phyloP scores from a whole-genome alignment of 2,329 filamentous ascomycete genomes.

The Emergomyces pasteurianus region DNA sequence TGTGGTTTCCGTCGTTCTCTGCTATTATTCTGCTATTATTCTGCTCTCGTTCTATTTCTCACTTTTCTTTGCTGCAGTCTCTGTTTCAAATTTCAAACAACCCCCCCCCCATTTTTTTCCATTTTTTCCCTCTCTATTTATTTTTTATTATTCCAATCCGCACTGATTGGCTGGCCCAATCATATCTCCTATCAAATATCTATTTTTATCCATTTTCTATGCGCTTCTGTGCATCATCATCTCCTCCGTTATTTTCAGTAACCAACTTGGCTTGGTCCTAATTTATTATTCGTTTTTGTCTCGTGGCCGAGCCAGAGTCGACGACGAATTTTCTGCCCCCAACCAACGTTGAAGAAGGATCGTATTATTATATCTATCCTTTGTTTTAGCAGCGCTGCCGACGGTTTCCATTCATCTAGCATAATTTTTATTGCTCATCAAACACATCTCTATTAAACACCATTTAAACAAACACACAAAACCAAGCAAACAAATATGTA shows the following conservation, averaged over 20 bases:
- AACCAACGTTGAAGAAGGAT: neutral
- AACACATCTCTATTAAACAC: neutral
- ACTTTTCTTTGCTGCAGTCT: conserved; percentile 2
- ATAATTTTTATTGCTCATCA: neutral
- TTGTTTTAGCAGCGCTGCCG: neutral
- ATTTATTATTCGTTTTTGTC: neutral
- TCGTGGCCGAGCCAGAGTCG: neutral
- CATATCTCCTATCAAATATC: neutral
- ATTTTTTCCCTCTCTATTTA: neutral
- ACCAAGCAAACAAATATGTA: conserved; percentile 26
- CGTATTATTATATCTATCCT: neutral
- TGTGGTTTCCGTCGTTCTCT: neutral
- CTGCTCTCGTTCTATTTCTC: neutral
- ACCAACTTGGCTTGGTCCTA: neutral
- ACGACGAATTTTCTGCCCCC: neutral
- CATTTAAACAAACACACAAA: conserved; percentile 10
- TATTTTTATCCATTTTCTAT: neutral
- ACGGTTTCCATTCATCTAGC: neutral
- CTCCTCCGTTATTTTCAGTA: neutral
- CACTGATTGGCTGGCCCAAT: conserved; percentile 4
- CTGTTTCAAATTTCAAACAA: neutral
- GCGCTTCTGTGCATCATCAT: neutral
- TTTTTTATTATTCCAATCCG: neutral
- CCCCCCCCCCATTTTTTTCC: neutral
- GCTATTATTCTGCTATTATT: neutral